These are phyloP conservation scores for Pholiota conissans DNA, from an alignment of 768 basidiomycete species.

Conservation along the genomic window DNA sequence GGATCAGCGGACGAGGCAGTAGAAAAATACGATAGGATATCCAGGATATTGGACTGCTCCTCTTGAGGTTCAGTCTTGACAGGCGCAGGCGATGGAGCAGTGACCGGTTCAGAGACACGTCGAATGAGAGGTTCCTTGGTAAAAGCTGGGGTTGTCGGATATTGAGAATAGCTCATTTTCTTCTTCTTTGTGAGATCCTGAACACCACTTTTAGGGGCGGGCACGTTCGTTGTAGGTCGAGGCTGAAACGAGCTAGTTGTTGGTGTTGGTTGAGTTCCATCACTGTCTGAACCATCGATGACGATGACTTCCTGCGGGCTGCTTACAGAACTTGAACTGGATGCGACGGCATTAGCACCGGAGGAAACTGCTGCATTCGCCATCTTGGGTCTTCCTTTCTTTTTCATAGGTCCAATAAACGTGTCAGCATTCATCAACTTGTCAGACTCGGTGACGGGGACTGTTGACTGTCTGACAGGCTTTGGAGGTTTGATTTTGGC, in stretches of 20 bases:
- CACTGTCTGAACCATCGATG: constrained; percentile 26
- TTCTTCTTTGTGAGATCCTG: constrained; percentile 1
- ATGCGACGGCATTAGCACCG: constrained; percentile 16
- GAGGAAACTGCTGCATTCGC: constrained; percentile 5
- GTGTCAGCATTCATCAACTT: constrained; percentile 41
- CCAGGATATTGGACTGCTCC: constrained; percentile 23
- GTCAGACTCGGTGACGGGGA: constrained; percentile 42
- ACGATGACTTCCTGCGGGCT: constrained; percentile 22
- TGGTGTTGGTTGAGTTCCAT: constrained; percentile 11
- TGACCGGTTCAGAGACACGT: constrained; percentile 12
- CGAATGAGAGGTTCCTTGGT: constrained; percentile 23
- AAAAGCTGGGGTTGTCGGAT: constrained; percentile 20
- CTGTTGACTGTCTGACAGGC: constrained; percentile 25
- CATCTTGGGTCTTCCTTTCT: constrained; percentile 39
- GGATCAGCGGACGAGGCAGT: constrained; percentile 19
- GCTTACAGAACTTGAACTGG: constrained; percentile 19
- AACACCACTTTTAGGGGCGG: background rate
- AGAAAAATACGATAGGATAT: constrained; percentile 31
- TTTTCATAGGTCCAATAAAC: constrained; percentile 47
- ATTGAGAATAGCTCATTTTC: constrained; percentile 9
- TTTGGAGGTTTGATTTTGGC: constrained; percentile 28
- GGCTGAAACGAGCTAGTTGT: constrained; percentile 3
- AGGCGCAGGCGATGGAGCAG: constrained; percentile 5
- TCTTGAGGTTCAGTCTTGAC: constrained; percentile 18
- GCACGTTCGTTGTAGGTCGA: background rate